A percentile compares a stretch with the other conserved stretches of the same genome.
phyloP scores from a whole-genome alignment of 1,284 basidiomycete species.

The Athelia psychrophila region DNA sequence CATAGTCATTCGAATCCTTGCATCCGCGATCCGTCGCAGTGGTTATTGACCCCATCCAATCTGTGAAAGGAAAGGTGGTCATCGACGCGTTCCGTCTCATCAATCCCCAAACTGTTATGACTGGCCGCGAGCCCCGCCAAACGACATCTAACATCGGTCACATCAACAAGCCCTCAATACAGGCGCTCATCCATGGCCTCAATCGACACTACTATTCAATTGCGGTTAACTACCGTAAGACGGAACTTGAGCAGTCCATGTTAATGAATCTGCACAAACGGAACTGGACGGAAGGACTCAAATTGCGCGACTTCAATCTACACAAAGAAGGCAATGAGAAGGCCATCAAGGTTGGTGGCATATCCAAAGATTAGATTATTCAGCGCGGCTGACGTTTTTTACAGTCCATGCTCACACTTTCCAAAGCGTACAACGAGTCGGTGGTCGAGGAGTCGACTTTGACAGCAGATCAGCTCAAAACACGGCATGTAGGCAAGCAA shows the following conservation, averaged over 20 bases:
- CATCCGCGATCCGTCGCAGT: constrained; percentile 96
- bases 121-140: constrained; percentile 94
- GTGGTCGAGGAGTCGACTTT: constrained; percentile 95
- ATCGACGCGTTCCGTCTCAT: constrained; percentile 99
- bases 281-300: constrained; percentile 96
- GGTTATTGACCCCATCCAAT: constrained; percentile 98
- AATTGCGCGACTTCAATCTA: constrained; percentile 82
- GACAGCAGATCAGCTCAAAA: constrained; percentile 88
- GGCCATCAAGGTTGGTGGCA: constrained; percentile 76
- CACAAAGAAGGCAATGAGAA: constrained; percentile 88
- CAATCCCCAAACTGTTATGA: constrained; percentile 80
- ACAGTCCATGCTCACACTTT: constrained; percentile 89
- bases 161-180: constrained; percentile 98
- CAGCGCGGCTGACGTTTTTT: constrained; percentile 12
- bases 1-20: constrained; percentile 97
- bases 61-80: constrained; percentile 97
- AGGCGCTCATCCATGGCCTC: constrained; percentile 92
- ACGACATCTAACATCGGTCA: constrained; percentile 99
- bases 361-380: constrained; percentile 3
- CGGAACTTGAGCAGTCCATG: constrained; percentile 97
- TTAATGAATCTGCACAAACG: constrained; percentile 96
- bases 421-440: constrained; percentile 92
- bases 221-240: constrained; percentile 95
- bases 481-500: constrained; percentile 95
- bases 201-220: constrained; percentile 98